phyloP scores from a whole-genome alignment of 371 early-diverging fungal genomes.

The Haplosporangium sp. region DNA sequence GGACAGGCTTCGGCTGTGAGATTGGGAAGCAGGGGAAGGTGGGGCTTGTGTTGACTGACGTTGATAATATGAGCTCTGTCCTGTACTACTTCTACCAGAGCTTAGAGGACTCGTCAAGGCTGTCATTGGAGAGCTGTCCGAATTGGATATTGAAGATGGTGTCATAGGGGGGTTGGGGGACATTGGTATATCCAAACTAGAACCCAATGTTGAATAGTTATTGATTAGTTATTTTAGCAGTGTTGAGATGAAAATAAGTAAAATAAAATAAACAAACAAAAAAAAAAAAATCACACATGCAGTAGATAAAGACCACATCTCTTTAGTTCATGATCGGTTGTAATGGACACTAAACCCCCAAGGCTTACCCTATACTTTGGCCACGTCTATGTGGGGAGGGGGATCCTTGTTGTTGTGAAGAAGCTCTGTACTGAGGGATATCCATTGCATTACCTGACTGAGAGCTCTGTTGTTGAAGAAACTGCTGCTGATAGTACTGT shows the following conservation, averaged over 20 bases:
- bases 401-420: conserved; percentile 26
- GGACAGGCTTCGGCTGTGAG: conserved; percentile 42
- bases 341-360: no score
- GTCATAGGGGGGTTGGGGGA: conserved; percentile 48
- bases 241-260: conserved; percentile 6
- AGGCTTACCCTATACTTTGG: conserved; percentile 41
- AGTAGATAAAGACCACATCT: no score
- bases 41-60: conserved; percentile 29
- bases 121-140: conserved; percentile 43
- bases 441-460: conserved; percentile 7
- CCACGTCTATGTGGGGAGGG: conserved; percentile 49
- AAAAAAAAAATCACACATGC: no score
- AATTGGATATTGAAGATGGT: conserved; percentile 35
- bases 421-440: conserved; percentile 14
- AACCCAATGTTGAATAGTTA: neutral
- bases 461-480: conserved; percentile 33
- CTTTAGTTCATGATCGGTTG: no score
- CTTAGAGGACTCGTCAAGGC: conserved; percentile 32
- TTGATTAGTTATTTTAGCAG: neutral
- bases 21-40: conserved; percentile 31
- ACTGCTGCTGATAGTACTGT: conserved; percentile 50
- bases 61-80: conserved; percentile 17
- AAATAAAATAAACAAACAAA: neutral
- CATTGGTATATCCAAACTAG: conserved; percentile 41
- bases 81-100: conserved; percentile 41